Percentiles rank a stretch among this genome's conserved stretches.
Conservation (phyloP, 495 filamentous ascomycete genomes). For the Hypoxylon lienhwacheense region DNA sequence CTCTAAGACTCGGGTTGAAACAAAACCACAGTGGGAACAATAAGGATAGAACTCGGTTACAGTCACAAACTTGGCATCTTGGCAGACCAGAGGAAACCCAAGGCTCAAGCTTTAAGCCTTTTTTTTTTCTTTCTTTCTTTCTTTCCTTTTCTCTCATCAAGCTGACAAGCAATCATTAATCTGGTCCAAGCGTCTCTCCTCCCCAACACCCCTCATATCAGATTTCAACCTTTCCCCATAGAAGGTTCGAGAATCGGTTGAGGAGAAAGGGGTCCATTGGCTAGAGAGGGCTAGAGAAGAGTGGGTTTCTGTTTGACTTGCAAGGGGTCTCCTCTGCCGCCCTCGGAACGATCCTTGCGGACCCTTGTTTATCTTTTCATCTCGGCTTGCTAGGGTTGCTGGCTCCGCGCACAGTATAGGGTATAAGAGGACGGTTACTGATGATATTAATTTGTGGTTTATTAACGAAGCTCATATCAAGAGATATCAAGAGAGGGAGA, state of each 20-base stretch:
- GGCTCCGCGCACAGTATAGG: slow-evolving; percentile 22
- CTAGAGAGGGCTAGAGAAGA: slow-evolving; percentile 15
- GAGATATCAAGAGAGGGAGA: background rate
- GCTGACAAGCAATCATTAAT: no score
- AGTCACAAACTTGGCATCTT: slow-evolving; percentile 30
- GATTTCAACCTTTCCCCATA: slow-evolving; percentile 40
- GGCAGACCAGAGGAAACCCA: slow-evolving; percentile 42
- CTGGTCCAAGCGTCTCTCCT: slow-evolving; percentile 33
- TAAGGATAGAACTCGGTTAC: slow-evolving; percentile 25
- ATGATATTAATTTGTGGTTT: slow-evolving; percentile 29
- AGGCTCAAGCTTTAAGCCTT: no score
- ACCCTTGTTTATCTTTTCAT: slow-evolving; percentile 30
- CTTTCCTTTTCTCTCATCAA: no score
- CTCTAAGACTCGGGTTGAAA: slow-evolving; percentile 26
- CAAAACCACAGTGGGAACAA: slow-evolving; percentile 24
- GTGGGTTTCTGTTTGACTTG: slow-evolving; percentile 22
- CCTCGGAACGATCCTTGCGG: slow-evolving; percentile 38
- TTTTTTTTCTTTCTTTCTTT: no score
- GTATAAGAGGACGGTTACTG: slow-evolving; percentile 10
- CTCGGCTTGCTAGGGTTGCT: slow-evolving; percentile 30
- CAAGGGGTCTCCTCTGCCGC: slow-evolving; percentile 37
- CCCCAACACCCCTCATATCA: slow-evolving; percentile 24
- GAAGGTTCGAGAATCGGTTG: slow-evolving; percentile 50
- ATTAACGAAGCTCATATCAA: slow-evolving; percentile 28
- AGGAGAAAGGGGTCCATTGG: slow-evolving; percentile 24